Base-by-base conservation (phyloP, 257 asterid species). In the Capsicum chinense region DNA sequence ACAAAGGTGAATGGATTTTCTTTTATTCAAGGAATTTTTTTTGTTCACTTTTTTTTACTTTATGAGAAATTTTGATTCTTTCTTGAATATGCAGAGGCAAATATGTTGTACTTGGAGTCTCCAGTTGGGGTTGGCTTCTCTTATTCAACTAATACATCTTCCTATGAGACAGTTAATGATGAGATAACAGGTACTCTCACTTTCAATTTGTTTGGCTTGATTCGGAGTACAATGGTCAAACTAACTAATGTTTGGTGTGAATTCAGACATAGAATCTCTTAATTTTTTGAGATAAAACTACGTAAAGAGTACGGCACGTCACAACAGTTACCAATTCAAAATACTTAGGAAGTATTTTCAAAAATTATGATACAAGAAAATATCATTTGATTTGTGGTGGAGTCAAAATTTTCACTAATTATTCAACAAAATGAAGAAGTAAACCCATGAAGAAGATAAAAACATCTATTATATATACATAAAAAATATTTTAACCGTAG, bases 51-150 rank as follows among this genome's bases (percentile, higher is more conserved):
- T 26, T 26, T 26, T 26, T 26, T 26, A 26, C 33, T 26, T 26
- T 26, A 0, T 26, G 33, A 26, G 33, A 26, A 26, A 26, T 26
- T 26, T 26, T 26, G 33, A 70, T 85, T 83, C 26, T 83, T 62
- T 83, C 57, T 80, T 85, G 82, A 81, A 39, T 48, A 62, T 85
- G 84, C 88, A 93, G 97, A 90, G 85, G 97, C 97, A 80, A 93
- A 93, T 83, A 89, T 93, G 90, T 83, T 93, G 68, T 93, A 93
- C 62, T 89, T 92, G 89, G 97, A 93, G 74, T 87, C 97, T 73
- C 97, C 97, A 26, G 79, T 89, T 57, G 97, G 97, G 79, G 97
- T 92, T 44, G 95, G 97, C 35, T 93, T 91, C 87, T 93, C 97
- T 48, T 92, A 92, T 71, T 86, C 95, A 74, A 85, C 91, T 73